Conservation (phyloP, 2,329 filamentous ascomycete genomes). For the Ophiostoma sp. region DNA sequence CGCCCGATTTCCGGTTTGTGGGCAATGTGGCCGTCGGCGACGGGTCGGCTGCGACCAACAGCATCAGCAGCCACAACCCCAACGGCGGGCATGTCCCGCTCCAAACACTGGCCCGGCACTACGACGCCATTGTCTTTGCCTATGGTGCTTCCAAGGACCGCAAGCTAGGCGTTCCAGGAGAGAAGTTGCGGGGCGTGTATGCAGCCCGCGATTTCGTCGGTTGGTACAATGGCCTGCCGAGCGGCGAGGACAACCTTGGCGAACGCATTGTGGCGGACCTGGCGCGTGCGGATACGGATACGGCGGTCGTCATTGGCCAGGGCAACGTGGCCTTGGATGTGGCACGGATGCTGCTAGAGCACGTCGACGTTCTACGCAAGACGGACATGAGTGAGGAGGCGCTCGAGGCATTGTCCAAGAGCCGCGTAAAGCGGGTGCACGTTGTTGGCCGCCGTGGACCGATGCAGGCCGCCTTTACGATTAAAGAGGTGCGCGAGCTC, state of each 20-base stretch:
- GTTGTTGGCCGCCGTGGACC: slow-evolving; percentile 89
- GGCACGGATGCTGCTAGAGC: slow-evolving; percentile 78
- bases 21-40: slow-evolving; percentile 81
- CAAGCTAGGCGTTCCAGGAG: slow-evolving; percentile 75
- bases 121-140: slow-evolving; percentile 88
- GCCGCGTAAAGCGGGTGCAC: slow-evolving; percentile 74
- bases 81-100: slow-evolving; percentile 62
- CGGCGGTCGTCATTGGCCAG: slow-evolving; percentile 87
- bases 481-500: slow-evolving; percentile 89
- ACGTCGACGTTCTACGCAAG: slow-evolving; percentile 69
- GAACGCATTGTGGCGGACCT: slow-evolving; percentile 62
- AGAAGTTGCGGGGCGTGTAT: slow-evolving; percentile 74
- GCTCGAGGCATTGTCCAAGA: slow-evolving; percentile 69
- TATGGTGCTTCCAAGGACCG: slow-evolving; percentile 89
- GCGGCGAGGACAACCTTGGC: slow-evolving; percentile 54
- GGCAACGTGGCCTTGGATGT: slow-evolving; percentile 96
- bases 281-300: slow-evolving; percentile 73
- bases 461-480: slow-evolving; percentile 91
- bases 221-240: slow-evolving; percentile 96
- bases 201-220: slow-evolving; percentile 93
- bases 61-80: slow-evolving; percentile 41
- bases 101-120: slow-evolving; percentile 70
- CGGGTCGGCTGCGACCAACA: not conserved
- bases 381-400: slow-evolving; percentile 91
- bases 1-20: slow-evolving; percentile 82